Evolutionary conservation across 176 grass and related monocot species (phyloP).

Genomic region (Cenchrus fungigraminus): DNA sequence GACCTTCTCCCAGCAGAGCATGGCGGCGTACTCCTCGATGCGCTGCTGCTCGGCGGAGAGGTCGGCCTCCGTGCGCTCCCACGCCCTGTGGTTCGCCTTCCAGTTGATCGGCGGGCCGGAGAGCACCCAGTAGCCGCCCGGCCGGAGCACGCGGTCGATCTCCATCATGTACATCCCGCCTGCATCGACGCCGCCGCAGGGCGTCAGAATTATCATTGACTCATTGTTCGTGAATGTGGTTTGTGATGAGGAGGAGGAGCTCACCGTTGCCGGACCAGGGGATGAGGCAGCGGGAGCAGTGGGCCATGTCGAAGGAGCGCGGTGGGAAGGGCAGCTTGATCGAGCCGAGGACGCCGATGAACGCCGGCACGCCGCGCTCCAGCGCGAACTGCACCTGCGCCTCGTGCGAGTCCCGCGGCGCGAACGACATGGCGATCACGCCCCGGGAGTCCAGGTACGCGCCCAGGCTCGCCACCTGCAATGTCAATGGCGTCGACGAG

Average conservation of each 20-base stretch:
- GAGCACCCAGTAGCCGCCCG: constrained; percentile 89
- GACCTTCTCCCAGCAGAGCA: constrained; percentile 93
- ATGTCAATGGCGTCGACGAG: background rate
- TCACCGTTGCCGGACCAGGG: constrained; percentile 83
- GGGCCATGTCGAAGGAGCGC: constrained; percentile 93
- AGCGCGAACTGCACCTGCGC: constrained; percentile 93
- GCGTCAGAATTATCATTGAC: background rate
- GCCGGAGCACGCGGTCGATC: constrained; percentile 87
- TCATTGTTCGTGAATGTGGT: too few species aligned
- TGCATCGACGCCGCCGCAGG: background rate
- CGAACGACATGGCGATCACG: constrained; percentile 91
- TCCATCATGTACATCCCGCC: constrained; percentile 95
- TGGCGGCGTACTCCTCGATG: constrained; percentile 73
- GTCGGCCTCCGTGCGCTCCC: constrained; percentile 71
- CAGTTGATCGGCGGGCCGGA: constrained; percentile 95
- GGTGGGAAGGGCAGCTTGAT: constrained; percentile 67
- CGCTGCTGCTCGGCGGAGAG: constrained; percentile 66
- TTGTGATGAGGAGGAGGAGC: background rate
- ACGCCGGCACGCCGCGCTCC: constrained; percentile 88
- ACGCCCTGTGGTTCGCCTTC: constrained; percentile 55
- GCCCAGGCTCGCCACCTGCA: constrained; percentile 80
- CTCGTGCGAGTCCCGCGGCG: constrained; percentile 93
- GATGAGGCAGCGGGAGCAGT: constrained; percentile 95
- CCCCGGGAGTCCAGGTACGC: constrained; percentile 76
- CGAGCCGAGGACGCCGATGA: constrained; percentile 91